These are phyloP conservation scores for Otatea glauca DNA, from an alignment of 176 grass and related monocot genomes.

Conservation along the genomic window DNA sequence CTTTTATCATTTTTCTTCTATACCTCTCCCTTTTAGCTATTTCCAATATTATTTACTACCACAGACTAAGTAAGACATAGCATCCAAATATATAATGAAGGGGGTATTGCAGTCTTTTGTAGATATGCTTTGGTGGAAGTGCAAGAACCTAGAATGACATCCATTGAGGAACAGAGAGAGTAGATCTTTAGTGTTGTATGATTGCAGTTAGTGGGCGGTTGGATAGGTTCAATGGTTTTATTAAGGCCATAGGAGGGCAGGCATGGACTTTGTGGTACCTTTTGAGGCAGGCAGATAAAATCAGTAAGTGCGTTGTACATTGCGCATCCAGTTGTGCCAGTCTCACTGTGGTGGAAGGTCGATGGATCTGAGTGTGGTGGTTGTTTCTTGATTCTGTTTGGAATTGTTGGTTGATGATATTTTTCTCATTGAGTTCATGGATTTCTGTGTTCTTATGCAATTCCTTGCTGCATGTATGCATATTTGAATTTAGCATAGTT, in stretches of 20 bases:
- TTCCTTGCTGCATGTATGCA: conserved; percentile 27
- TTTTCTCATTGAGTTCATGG: not conserved
- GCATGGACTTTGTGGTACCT: not conserved
- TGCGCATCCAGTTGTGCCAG: not conserved
- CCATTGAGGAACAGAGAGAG: too few species aligned
- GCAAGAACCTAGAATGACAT: too few species aligned
- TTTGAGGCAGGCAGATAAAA: conserved; percentile 14
- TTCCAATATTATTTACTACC: too few species aligned
- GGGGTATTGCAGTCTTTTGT: too few species aligned
- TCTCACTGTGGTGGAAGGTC: not conserved
- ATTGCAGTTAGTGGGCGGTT: conserved; percentile 56
- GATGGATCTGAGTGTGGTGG: conserved; percentile 21
- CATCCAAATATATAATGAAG: too few species aligned
- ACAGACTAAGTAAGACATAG: too few species aligned
- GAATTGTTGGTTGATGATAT: not conserved
- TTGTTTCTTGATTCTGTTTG: conserved; percentile 19
- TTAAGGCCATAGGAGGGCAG: not conserved
- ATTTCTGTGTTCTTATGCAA: not conserved
- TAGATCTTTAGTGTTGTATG: conserved; percentile 35
- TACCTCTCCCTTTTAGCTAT: too few species aligned
- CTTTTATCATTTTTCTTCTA: too few species aligned
- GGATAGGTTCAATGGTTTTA: conserved; percentile 28
- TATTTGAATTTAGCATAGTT: not conserved
- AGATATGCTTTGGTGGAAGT: too few species aligned
- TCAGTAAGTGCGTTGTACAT: not conserved